Evolutionary conservation across 73 alveolate genomes (phyloP), one percentile per base, ranked within the genome.

Genomic region (Tetrahymena borealis): DNA sequence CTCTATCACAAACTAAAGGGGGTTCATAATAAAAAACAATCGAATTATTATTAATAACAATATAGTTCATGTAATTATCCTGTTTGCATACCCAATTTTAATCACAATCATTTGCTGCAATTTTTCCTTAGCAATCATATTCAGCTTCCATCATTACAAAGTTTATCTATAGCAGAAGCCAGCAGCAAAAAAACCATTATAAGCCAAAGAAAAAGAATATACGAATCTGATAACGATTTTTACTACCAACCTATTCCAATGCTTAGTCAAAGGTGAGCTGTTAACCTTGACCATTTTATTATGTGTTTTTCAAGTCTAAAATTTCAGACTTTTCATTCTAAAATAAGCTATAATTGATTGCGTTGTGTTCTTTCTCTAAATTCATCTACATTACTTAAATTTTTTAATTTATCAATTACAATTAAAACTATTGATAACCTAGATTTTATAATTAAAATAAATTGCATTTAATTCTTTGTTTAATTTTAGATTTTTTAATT

Each of bases 121-220:
- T 32, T 92, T 78, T 10, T 20, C 28, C 24, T 33, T 38, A 24
- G 28, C 95, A 92, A 78, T 37, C 60, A 16, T 38, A 92, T 78
- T 90, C 78, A 78, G 77, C 33, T 78, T 78, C 24, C 95, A 92
- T 39, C 24, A 15, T 20, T 33, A 32, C 60, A 10, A 32, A 39
- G 93, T 91, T 18, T 10, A 13, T 33, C 35, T 78, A 78, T 37
- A 78, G 39, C 20, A 42, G 90, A 36, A 92, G 39, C 28, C 90
- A 39, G 90, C 92, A 92, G 40, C 92, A 78, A 38, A 78, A 39
- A 40, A 78, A 38, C 95, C 95, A 92, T 92, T 92, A 16, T 3
- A 92, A 24, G n/a, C 95, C 91, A 92, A 92, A 92, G 32, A 37
- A 39, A 16, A 92, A 6, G 33, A 92, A 92, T n/a, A 79, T 90